Conservation (phyloP, 176 grass and related monocot genomes). For the Musa itinerans region DNA sequence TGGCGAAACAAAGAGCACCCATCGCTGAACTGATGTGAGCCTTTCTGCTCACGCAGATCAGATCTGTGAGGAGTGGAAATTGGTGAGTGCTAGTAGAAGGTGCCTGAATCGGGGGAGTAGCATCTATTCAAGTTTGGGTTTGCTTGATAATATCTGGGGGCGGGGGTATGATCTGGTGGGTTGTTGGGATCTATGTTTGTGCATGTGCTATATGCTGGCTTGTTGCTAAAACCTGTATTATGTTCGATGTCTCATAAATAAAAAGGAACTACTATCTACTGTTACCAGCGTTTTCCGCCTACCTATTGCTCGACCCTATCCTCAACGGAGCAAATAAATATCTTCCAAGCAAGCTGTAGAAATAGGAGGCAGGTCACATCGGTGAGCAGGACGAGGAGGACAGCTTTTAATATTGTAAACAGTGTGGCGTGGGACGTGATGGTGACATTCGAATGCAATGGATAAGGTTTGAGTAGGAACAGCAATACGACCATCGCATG, state of each 20-base stretch:
- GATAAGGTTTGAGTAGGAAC: background rate
- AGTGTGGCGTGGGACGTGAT: too few species aligned
- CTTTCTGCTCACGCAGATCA: background rate
- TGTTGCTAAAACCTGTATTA: background rate
- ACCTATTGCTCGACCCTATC: too few species aligned
- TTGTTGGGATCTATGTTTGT: too few species aligned
- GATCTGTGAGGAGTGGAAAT: too few species aligned
- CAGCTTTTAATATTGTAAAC: too few species aligned
- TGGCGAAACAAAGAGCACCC: conserved; percentile 68
- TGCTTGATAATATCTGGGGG: background rate
- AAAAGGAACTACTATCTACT: background rate
- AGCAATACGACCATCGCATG: background rate
- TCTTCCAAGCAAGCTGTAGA: too few species aligned
- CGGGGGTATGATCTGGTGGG: background rate
- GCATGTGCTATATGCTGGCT: too few species aligned
- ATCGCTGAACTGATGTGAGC: conserved; percentile 34
- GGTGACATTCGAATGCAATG: background rate
- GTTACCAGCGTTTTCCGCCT: background rate
- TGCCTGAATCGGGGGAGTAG: too few species aligned
- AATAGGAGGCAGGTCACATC: too few species aligned
- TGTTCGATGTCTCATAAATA: background rate
- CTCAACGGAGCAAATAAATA: too few species aligned
- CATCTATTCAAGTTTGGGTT: background rate
- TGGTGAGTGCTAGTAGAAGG: too few species aligned
- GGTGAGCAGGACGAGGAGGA: too few species aligned